Base-by-base conservation (phyloP, 305 asterid genomes). In the Solanum hybrid region DNA sequence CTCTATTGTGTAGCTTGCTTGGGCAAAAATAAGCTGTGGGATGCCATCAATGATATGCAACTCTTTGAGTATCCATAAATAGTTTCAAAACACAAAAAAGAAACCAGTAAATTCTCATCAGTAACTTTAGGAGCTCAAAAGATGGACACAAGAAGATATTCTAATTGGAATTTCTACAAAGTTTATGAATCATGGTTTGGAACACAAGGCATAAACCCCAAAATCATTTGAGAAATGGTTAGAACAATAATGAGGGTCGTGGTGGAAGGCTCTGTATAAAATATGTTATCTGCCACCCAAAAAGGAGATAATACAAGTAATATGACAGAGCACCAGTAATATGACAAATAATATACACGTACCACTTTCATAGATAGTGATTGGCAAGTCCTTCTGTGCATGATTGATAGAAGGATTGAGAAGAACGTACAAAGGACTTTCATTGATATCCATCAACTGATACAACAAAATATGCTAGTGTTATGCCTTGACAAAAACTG, bases 361-460 rank as follows among this genome's bases (percentile, higher is more conserved):
- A 97, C 99, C 99, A 91, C 98, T 97, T 91, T 97, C 99, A 91
- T 87, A 96, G 45, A 97, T 96, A 75, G 98, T 95, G 89, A 97
- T 92, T 17, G 99, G 98, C 89, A 97, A 93, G 89, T 97, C 99
- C 92, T 97, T 97, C 92, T 97, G 98, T 51, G 99, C 93, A 45
- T 95, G 98, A 92, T 94, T 97, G 91, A 96, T 94, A 35, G 96
- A 89, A 73, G 99, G 99, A 91, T 97, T 97, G 90, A 97, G 96
- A 92, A 97, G 95, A 90, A 97, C 98, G 86, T 95, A 96, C 11
- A 97, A 94, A 42, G 99, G 99, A 91, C 96, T 97, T 93, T 97
- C 99, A 88, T 97, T 97, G 90, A 97, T 94, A 92, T 96, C 98
- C 99, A 97, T 96, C 92, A 97, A 87, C 99, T 97, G 98, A 89